Evolutionary conservation across 2,329 filamentous ascomycete species (phyloP).

Genomic region (Pezicula radicicola): DNA sequence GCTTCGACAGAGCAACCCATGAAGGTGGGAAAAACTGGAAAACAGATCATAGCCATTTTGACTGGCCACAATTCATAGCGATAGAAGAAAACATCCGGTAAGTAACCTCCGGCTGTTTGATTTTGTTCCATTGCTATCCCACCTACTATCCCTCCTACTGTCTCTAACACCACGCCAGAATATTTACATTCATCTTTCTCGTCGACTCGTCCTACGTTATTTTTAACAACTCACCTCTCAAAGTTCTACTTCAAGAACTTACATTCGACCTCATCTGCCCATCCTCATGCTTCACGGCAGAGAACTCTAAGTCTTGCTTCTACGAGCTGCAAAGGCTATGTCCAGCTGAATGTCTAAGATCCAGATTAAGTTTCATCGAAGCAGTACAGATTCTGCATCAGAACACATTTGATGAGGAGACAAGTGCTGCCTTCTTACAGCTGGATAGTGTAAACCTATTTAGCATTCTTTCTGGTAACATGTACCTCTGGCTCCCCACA

Average conservation of each 20-base stretch:
- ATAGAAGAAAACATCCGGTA: neutral
- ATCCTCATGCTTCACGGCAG: neutral
- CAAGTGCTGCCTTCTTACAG: neutral
- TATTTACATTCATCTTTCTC: neutral
- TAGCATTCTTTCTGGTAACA: neutral
- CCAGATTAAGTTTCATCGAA: neutral
- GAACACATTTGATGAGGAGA: neutral
- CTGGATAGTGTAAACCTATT: neutral
- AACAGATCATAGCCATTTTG: neutral
- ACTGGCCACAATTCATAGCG: neutral
- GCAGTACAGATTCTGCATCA: neutral
- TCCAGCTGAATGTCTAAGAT: neutral
- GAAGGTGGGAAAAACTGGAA: neutral
- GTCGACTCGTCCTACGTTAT: constrained; percentile 1
- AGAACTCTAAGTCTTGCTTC: neutral
- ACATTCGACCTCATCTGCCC: neutral
- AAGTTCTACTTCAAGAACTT: neutral
- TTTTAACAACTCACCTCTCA: neutral
- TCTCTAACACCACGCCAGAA: neutral
- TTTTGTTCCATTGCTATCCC: neutral
- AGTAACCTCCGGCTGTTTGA: neutral
- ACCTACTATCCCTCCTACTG: neutral
- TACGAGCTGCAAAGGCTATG: neutral
- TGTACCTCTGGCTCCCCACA: too few species aligned
- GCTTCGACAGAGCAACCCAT: neutral